These are phyloP conservation scores for Trichosporon asahii DNA, from an alignment of 1,284 basidiomycete species.

Conservation along the genomic window DNA sequence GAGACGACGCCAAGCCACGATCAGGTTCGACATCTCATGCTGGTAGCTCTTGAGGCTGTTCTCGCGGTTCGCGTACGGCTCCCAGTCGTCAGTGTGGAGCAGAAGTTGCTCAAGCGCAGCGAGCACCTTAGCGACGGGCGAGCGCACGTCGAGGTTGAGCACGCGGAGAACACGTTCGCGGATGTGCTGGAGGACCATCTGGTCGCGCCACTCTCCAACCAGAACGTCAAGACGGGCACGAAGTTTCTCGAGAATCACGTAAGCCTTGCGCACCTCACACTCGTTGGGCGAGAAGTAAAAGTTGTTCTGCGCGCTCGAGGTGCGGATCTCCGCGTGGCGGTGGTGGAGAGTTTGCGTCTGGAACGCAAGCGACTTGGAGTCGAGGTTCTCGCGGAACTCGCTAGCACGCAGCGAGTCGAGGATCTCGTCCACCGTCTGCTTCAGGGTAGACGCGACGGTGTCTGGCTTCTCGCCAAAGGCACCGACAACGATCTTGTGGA, in stretches of 20 bases:
- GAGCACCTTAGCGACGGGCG: slow-evolving; percentile 78
- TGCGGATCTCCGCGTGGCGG: slow-evolving; percentile 50
- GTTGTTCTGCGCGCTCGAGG: slow-evolving; percentile 56
- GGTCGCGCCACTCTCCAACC: slow-evolving; percentile 87
- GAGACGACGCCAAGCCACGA: slow-evolving; percentile 85
- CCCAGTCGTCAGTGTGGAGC: slow-evolving; percentile 91
- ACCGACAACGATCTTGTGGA: slow-evolving; percentile 32
- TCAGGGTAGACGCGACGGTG: slow-evolving; percentile 18
- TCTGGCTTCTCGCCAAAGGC: slow-evolving; percentile 22
- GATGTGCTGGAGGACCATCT: slow-evolving; percentile 90
- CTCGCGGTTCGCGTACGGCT: slow-evolving; percentile 82
- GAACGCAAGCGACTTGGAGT: slow-evolving; percentile 36
- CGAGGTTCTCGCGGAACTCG: slow-evolving; percentile 34
- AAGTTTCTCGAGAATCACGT: slow-evolving; percentile 58
- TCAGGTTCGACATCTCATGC: slow-evolving; percentile 65
- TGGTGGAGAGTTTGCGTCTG: slow-evolving; percentile 35
- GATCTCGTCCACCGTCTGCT: slow-evolving; percentile 29
- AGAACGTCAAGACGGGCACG: slow-evolving; percentile 60
- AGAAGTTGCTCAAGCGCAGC: slow-evolving; percentile 82
- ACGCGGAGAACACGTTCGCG: slow-evolving; percentile 70
- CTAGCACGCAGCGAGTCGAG: slow-evolving; percentile 27
- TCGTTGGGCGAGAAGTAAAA: slow-evolving; percentile 79
- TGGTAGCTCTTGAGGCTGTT: slow-evolving; percentile 74
- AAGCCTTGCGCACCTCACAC: slow-evolving; percentile 64
- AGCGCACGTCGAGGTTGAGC: slow-evolving; percentile 63